Percentiles rank a stretch among this genome's conserved stretches.
Evolutionary conservation across 2,329 filamentous ascomycete species (phyloP).

Genomic region (Rasamsonia emersonii): DNA sequence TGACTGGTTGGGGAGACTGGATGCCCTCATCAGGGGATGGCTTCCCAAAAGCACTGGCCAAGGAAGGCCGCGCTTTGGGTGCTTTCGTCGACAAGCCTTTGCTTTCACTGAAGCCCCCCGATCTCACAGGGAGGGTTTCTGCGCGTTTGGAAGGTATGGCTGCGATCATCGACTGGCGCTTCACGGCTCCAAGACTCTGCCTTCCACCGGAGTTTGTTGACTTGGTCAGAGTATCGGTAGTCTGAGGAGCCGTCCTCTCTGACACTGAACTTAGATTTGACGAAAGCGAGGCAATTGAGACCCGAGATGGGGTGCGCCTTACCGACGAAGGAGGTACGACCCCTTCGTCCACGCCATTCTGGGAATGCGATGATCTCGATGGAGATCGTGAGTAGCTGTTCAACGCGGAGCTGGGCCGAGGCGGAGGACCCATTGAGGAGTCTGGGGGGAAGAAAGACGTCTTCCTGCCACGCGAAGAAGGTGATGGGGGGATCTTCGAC

Average conservation of each 20-base stretch:
- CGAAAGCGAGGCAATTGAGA: constrained; percentile 17
- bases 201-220: constrained; percentile 15
- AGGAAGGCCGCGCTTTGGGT: constrained; percentile 45
- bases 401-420: constrained; percentile 56
- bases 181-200: constrained; percentile 12
- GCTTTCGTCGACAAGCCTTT: constrained; percentile 42
- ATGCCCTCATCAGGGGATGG: constrained; percentile 34
- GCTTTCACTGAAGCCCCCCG: constrained; percentile 27
- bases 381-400: constrained; percentile 34
- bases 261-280: constrained; percentile 11
- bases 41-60: constrained; percentile 49
- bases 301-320: constrained; percentile 26
- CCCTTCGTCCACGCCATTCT: constrained; percentile 48
- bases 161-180: constrained; percentile 6
- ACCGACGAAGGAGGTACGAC: constrained; percentile 20
- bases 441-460: constrained; percentile 65
- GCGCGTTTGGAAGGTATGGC: constrained; percentile 8
- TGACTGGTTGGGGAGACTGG: constrained; percentile 25
- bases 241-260: constrained; percentile 7
- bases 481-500: constrained; percentile 68
- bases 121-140: constrained; percentile 13
- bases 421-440: constrained; percentile 52
- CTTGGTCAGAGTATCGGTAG: constrained; percentile 17
- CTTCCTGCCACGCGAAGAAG: constrained; percentile 55
- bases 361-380: constrained; percentile 38